Conservation (phyloP, 495 filamentous ascomycete species). For the Podospora bellae-mahoneyi region DNA sequence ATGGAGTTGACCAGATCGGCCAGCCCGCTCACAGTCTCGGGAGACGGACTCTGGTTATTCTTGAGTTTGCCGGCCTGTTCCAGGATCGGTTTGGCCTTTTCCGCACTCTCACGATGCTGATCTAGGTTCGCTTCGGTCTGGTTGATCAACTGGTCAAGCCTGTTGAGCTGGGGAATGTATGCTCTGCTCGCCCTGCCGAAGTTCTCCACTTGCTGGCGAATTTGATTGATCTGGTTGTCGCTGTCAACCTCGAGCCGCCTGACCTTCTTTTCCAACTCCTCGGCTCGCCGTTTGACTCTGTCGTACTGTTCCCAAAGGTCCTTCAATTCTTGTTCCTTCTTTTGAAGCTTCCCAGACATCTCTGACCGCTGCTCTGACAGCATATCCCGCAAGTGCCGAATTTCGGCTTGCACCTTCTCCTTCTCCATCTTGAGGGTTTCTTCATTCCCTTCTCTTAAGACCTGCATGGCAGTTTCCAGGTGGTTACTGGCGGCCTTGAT, state of each 20-base stretch:
- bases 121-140: neutral
- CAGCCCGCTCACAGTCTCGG: neutral
- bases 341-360: neutral
- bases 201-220: neutral
- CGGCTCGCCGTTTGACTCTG: neutral
- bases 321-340: neutral
- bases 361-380: neutral
- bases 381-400: neutral
- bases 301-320: neutral
- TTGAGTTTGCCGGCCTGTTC: neutral
- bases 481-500: neutral
- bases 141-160: neutral
- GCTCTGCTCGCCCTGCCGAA: neutral
- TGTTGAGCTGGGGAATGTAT: neutral
- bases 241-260: neutral
- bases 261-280: neutral
- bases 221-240: neutral
- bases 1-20: neutral
- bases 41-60: neutral
- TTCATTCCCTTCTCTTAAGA: neutral
- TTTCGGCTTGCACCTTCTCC: neutral
- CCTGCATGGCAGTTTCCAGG: neutral
- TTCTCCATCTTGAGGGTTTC: neutral
- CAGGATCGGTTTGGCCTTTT: neutral
- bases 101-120: neutral